phyloP scores from a whole-genome alignment of 1,139 yeast genomes.

The Taphrina betulina region DNA sequence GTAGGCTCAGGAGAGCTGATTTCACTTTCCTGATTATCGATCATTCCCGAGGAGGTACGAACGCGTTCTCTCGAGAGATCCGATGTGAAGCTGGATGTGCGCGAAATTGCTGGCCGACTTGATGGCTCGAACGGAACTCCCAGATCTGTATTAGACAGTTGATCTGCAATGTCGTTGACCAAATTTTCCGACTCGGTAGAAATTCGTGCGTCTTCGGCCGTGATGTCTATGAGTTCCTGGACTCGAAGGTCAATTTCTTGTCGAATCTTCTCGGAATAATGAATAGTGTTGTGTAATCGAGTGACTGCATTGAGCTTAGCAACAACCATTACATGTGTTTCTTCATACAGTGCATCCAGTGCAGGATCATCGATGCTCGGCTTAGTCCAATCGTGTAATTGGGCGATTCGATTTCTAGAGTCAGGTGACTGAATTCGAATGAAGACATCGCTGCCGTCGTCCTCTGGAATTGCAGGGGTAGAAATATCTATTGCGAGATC shows the following conservation, averaged over 20 bases:
- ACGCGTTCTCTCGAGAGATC: not conserved
- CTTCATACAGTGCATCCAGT: slow-evolving; percentile 54
- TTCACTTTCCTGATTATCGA: not conserved
- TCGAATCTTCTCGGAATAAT: slow-evolving; percentile 76
- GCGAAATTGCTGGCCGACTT: not conserved
- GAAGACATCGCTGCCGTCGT: slow-evolving; percentile 38
- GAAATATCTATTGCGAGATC: slow-evolving; percentile 74
- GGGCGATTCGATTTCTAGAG: slow-evolving; percentile 72
- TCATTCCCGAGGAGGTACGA: not conserved
- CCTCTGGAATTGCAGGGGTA: slow-evolving; percentile 48
- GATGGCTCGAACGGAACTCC: too few relatives aligned
- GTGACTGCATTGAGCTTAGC: slow-evolving; percentile 73
- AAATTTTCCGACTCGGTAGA: not conserved
- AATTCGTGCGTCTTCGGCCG: slow-evolving; percentile 47
- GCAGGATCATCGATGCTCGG: slow-evolving; percentile 51
- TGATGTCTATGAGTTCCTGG: slow-evolving; percentile 61
- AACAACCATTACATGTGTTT: slow-evolving; percentile 61
- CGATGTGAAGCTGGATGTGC: not conserved
- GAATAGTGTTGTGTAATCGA: slow-evolving; percentile 71
- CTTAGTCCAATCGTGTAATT: slow-evolving; percentile 57
- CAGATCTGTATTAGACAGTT: too few relatives aligned
- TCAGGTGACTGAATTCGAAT: slow-evolving; percentile 44
- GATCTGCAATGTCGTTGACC: too few relatives aligned
- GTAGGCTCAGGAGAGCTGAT: too few relatives aligned
- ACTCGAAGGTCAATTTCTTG: slow-evolving; percentile 78